phyloP scores from a whole-genome alignment of 208 protist species.

The Trichomonas gallinae region DNA sequence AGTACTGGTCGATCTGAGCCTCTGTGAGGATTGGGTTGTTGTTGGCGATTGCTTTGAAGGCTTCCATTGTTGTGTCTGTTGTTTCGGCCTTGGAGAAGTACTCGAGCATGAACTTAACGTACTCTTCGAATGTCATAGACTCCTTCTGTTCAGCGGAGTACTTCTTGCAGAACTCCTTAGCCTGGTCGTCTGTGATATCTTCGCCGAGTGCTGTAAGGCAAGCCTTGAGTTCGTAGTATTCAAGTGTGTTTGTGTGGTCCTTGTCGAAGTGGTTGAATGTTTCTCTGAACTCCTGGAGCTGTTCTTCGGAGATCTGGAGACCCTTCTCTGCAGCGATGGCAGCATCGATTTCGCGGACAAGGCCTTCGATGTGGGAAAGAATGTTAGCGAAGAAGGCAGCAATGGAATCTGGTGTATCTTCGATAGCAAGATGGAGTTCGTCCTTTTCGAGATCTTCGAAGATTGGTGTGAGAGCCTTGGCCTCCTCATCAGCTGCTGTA shows the following conservation, averaged over 20 bases:
- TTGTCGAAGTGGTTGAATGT: slow-evolving; percentile 5
- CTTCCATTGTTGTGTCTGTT: neutral
- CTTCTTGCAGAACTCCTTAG: neutral
- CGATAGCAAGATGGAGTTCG: neutral
- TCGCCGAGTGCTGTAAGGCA: slow-evolving; percentile 6
- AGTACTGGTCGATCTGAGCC: neutral
- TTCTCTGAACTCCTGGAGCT: neutral
- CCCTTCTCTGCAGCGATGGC: neutral
- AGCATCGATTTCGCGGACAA: neutral
- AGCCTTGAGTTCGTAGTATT: neutral
- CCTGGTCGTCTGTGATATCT: neutral
- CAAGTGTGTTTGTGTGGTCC: neutral
- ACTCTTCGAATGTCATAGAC: neutral
- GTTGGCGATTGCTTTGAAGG: neutral
- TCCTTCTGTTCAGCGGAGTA: neutral
- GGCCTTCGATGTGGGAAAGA: neutral
- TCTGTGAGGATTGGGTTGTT: neutral
- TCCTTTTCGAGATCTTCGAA: neutral
- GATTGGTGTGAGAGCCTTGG: neutral
- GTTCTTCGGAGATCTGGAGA: neutral
- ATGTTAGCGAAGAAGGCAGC: neutral
- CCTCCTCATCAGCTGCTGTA: neutral
- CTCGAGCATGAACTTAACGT: slow-evolving; percentile 1
- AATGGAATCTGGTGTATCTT: neutral
- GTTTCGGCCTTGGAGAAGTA: neutral